A percentile compares a stretch with the other conserved stretches of the same genome.
Conservation (phyloP, 2,329 filamentous ascomycete species). For the Emergomyces orientalis region DNA sequence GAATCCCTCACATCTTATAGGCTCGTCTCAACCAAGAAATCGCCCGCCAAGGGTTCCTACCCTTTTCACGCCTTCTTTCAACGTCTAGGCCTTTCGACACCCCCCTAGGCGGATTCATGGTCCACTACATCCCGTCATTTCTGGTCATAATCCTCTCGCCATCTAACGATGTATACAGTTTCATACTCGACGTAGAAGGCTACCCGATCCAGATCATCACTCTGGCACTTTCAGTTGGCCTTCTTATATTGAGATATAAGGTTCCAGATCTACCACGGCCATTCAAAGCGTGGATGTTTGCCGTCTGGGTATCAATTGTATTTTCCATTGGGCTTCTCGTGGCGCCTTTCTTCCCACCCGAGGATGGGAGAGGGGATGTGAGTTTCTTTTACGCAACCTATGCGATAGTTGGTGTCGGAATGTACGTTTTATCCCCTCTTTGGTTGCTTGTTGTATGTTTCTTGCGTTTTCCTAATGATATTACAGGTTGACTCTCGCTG, state of each 20-base stretch:
- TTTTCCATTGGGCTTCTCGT: slow-evolving; percentile 10
- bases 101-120: slow-evolving; percentile 56
- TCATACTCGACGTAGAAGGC: slow-evolving; percentile 63
- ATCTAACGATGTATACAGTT: slow-evolving; percentile 57
- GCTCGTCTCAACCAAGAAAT: slow-evolving; percentile 64
- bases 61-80: slow-evolving; percentile 51
- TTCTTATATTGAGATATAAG: slow-evolving; percentile 52
- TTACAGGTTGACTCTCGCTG: slow-evolving; percentile 33
- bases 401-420: slow-evolving; percentile 41
- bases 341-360: slow-evolving; percentile 33
- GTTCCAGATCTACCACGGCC: slow-evolving; percentile 53
- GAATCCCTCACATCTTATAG: slow-evolving; percentile 38
- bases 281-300: slow-evolving; percentile 56
- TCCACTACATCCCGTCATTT: slow-evolving; percentile 60
- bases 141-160: slow-evolving; percentile 58
- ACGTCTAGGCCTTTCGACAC: slow-evolving; percentile 59
- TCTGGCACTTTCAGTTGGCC: slow-evolving; percentile 48
- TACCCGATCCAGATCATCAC: slow-evolving; percentile 56
- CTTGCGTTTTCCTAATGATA: not conserved
- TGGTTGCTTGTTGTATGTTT: not conserved
- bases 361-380: slow-evolving; percentile 38
- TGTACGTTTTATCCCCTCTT: slow-evolving; percentile 24
- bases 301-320: slow-evolving; percentile 47
- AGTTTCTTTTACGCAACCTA: slow-evolving; percentile 46
- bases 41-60: slow-evolving; percentile 60